Evolutionary conservation across 202 grass and related monocot species (phyloP).

Genomic region (Panicum hallii): DNA sequence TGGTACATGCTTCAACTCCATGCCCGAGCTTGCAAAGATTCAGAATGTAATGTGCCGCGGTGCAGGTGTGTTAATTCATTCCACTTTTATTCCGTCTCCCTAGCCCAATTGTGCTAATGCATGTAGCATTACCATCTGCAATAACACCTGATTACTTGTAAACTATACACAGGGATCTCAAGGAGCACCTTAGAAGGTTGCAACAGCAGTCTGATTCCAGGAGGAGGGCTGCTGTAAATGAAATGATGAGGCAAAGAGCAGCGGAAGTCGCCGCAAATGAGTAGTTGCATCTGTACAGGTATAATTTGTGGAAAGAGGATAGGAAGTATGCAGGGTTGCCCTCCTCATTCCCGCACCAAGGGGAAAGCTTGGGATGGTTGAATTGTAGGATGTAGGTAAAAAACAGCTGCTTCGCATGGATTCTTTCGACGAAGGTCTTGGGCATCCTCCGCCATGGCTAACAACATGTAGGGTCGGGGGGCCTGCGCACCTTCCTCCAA

Average conservation of each 20-base stretch:
- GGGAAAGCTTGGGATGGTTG: conserved; percentile 55
- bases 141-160: conserved; percentile 40
- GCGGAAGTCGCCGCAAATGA: conserved; percentile 84
- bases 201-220: conserved; percentile 97
- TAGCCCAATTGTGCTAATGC: not conserved
- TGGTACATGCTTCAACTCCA: conserved; percentile 99
- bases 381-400: conserved; percentile 59
- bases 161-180: conserved; percentile 83
- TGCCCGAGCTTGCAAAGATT: conserved; percentile 94
- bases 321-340: conserved; percentile 48
- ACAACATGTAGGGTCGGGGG: conserved; percentile 36
- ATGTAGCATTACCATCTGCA: conserved; percentile 18
- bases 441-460: conserved; percentile 40
- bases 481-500: conserved; percentile 34
- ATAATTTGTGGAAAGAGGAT: conserved; percentile 67
- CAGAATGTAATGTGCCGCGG: conserved; percentile 82
- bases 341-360: conserved; percentile 47
- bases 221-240: conserved; percentile 96
- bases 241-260: conserved; percentile 99
- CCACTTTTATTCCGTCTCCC: conserved; percentile 3
- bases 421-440: conserved; percentile 37
- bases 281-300: conserved; percentile 66
- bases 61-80: conserved; percentile 78
- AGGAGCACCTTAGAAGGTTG: conserved; percentile 91
- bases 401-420: conserved; percentile 32